A percentile compares a stretch with the other conserved stretches of the same genome.
Conservation (phyloP, 2,329 filamentous ascomycete genomes). For the Xylariaceae sp. region DNA sequence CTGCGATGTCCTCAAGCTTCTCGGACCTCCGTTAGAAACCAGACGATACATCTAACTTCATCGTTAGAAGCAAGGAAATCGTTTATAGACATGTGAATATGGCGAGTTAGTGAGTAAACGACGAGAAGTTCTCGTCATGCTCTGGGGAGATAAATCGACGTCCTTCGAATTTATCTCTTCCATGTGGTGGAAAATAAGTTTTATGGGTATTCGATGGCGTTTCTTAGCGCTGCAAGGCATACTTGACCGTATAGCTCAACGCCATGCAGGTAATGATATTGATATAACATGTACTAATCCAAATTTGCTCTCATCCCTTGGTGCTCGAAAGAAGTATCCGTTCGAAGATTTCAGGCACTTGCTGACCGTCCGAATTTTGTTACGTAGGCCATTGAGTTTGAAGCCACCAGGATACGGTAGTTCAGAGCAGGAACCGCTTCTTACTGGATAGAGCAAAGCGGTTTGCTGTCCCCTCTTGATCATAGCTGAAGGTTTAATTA, state of each 20-base stretch:
- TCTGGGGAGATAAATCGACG: background rate
- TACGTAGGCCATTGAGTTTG: background rate
- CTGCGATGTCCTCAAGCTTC: constrained; percentile 12
- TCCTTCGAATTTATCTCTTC: too few relatives aligned
- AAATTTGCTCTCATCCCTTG: background rate
- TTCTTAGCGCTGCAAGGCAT: background rate
- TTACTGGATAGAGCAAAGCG: background rate
- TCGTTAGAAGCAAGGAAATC: constrained; percentile 13
- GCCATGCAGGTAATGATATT: background rate
- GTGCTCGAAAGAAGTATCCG: background rate
- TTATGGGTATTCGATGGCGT: background rate
- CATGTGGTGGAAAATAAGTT: background rate
- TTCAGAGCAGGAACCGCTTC: background rate
- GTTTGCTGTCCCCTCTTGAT: background rate
- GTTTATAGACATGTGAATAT: constrained; percentile 1
- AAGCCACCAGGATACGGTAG: background rate
- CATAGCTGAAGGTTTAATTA: background rate
- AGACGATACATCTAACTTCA: constrained; percentile 8
- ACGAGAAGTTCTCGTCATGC: constrained; percentile 6
- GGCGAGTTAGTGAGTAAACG: constrained; percentile 1
- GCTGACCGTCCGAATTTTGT: background rate
- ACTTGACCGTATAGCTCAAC: background rate
- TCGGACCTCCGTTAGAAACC: constrained; percentile 23
- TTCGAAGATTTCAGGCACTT: background rate
- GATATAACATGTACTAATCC: background rate